Evolutionary conservation across 345 rosid species (phyloP).

Genomic region (Cardamine resedifolia): DNA sequence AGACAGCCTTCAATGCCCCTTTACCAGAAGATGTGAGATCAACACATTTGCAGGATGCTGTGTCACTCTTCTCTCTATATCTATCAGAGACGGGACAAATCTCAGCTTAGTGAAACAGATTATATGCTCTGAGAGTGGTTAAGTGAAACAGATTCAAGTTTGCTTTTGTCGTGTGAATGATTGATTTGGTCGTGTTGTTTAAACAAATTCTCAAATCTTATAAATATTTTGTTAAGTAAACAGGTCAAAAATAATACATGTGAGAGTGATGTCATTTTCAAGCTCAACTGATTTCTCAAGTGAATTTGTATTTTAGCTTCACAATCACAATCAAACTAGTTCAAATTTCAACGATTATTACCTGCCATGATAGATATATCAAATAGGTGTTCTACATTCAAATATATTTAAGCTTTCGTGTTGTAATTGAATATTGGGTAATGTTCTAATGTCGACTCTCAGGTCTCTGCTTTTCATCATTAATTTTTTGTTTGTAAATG

Average conservation of each 20-base stretch:
- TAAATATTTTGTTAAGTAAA: neutral
- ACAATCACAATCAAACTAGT: too few species aligned
- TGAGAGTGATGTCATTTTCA: neutral
- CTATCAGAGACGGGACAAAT: constrained; percentile 59
- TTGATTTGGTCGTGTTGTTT: constrained; percentile 14
- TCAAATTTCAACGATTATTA: too few species aligned
- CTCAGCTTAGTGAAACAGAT: constrained; percentile 10
- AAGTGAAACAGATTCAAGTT: neutral
- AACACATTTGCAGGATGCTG: constrained; percentile 86
- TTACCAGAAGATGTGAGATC: constrained; percentile 70
- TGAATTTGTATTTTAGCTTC: too few species aligned
- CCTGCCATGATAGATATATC: too few species aligned
- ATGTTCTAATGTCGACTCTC: too few species aligned
- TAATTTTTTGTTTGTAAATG: neutral
- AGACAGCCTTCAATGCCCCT: constrained; percentile 65
- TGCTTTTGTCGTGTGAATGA: constrained; percentile 14
- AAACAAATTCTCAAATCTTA: neutral
- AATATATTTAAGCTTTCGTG: too few species aligned
- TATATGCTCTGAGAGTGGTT: neutral
- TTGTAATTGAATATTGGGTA: too few species aligned
- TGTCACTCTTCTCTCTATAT: constrained; percentile 67
- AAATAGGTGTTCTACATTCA: too few species aligned
- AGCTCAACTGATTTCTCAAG: too few species aligned
- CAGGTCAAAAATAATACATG: neutral
- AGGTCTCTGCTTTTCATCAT: too few species aligned